Evolutionary conservation across 2,329 filamentous ascomycete species (phyloP), one percentile per base, ranked within the genome.

Genomic region (Apiospora marii): DNA sequence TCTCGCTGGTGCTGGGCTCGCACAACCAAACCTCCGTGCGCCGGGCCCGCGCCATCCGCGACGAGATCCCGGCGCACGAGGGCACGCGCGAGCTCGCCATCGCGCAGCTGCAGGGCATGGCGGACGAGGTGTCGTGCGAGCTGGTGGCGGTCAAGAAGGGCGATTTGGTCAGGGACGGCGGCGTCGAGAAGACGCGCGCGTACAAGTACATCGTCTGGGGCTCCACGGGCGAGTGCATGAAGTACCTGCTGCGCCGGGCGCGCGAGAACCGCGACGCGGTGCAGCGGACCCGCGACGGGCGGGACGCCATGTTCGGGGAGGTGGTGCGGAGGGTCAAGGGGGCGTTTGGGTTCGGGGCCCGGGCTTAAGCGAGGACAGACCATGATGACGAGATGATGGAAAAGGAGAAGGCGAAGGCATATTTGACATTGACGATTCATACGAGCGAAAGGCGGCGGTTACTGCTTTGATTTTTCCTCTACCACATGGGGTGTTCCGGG

Each of bases 61-160:
- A 86, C 76, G 81, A 78, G 19, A 77, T 81, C 71, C 78, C 83
- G 8, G 85, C 82, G 44, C 81, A 83, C 14, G 80, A 83, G 69
- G 77, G 81, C 49, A 80, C 81, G 30, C 82, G 81, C 2, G 85
- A 88, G 61, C 81, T 88, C 2, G 84, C 86, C 0, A 95, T 94
- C 81, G 93, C 93, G 3, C 95, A 98, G 84, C 89, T 98, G 0
- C 93, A 96, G 85, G 95, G 96, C 53, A 98, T 98, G 96, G 96
- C 96, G 1, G 96, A 98, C 77, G 95, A 98, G 80, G 91, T 98
- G 70, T 94, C 92, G 80, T 92, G 90, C 79, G 89, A 91, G 80
- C 83, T 92, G 19, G 79, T 88, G 24, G 76, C 77, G 49, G 75
- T 43, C 46, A 75, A 74, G 72, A 71, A 71, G 70, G 71, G 41